Base-by-base conservation (phyloP, 148 eudicot genomes). In the Tetragonia tetragonoides region DNA sequence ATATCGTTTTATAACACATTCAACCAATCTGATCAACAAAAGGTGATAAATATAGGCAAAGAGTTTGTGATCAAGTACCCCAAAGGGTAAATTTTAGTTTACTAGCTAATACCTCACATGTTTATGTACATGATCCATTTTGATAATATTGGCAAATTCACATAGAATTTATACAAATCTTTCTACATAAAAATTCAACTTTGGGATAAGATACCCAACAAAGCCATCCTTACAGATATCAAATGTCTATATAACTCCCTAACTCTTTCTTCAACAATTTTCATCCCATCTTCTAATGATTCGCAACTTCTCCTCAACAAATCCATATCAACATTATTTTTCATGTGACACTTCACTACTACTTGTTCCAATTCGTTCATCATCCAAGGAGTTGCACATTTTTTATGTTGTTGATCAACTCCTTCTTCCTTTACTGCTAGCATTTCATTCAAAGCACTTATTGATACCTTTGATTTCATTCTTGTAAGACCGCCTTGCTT, bases 141-240 rank as follows among this genome's bases (percentile, higher is more conserved):
- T n/a, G n/a, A n/a, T n/a, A n/a, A n/a, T n/a, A n/a, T n/a, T 66
- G 61, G 44, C 68, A 67, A 67, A 39, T 73, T 38, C 39, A 71
- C 24, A 70, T 51, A 6, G 53, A 38, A 39, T 49, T 51, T 7
- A 7, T 47, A 72, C 77, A 72, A 21, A 14, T 68, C 39, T 80
- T 14, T 72, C 28, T 61, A 75, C 75, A 81, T 17, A 66, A 56
- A 0, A 63, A 75, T 73, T 68, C 53, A 82, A 57, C 38, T 61
- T 73, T 20, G 77, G 12, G 84, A 82, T 21, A 83, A 65, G 6
- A 76, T 39, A 12, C 73, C 79, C 75, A 81, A 76, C 44, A 85
- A 76, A n/a, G 56, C 65, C 83, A 85, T 67, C 49, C 87, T 72
- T 71, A 82, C 72, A 41, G 80, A 81, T 70, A 85, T 79, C 72